Base-by-base conservation (phyloP, 2,329 filamentous ascomycete species). In the Phialemoniopsis sp. region DNA sequence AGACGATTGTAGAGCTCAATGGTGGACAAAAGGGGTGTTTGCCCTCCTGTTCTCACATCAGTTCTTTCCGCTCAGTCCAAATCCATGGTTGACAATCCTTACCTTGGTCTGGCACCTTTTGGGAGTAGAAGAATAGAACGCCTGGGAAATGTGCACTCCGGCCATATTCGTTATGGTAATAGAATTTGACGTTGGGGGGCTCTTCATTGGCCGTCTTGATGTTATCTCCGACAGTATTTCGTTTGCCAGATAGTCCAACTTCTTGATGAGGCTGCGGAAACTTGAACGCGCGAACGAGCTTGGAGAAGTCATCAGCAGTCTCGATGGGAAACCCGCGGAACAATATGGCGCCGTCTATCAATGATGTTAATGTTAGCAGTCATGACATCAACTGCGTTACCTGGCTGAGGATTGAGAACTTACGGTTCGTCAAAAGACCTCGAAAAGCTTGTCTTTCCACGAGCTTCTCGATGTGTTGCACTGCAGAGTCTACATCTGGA, bases 151-250 rank as follows among this genome's bases (percentile, higher is more conserved):
- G 26, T 1, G 37, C 38, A 28, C 33, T 43, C 21, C 43, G 43
- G 8, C 37, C 43, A 35, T 45, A 45, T 30, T 45, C 43, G 30
- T 39, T 32, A 33, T 45, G 43, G 30, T 30, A 45, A 36, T 43
- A 43, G 12, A 45, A 40, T 17, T 33, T 32, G 30, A 43, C 35
- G 18, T 36, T 33, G 5, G 37, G 17, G 13, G 43, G 43, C 38
- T 38, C 37, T 18, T 45, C 43, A 29, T 40, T 45, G 32, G 43
- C 43, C 32, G 40, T 46, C 38, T 46, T 45, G 15, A 43, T 32
- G 14, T 15, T 32, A 13, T 14, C 14, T 13, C 21, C 35, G n/a
- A 43, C 30, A 13, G 37, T 34, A 5, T 37, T 38, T 7, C 43
- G 40, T 13, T 38, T 38, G 12, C 43, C 43, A 14, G 43, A 43